A percentile compares a stretch with the other conserved stretches of the same genome.
Evolutionary conservation across 1,284 basidiomycete genomes (phyloP).

Genomic region (Pseudozyma hubeiensis): DNA sequence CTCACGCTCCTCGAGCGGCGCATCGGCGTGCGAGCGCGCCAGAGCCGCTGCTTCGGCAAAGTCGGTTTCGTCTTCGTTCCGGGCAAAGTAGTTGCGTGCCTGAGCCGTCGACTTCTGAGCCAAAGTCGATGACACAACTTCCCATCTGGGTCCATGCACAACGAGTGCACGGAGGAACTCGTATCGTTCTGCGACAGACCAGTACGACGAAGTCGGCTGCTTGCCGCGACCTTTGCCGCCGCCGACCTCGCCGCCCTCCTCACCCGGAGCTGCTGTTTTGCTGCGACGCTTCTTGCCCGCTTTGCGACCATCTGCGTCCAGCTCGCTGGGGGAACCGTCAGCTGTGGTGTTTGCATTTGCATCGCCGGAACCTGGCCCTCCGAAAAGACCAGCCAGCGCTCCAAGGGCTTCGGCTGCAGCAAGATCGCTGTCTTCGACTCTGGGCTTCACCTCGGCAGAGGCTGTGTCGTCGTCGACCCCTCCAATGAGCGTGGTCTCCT

Average conservation of each 20-base stretch:
- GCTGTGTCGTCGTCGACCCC: neutral
- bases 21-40: slow-evolving; percentile 49
- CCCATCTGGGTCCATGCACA: slow-evolving; percentile 80
- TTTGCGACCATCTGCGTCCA: slow-evolving; percentile 28
- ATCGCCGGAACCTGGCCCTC: slow-evolving; percentile 16
- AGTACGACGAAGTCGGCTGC: slow-evolving; percentile 70
- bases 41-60: slow-evolving; percentile 62
- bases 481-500: neutral
- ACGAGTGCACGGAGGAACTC: slow-evolving; percentile 76
- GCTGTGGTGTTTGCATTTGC: neutral
- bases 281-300: slow-evolving; percentile 40
- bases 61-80: slow-evolving; percentile 59
- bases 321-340: slow-evolving; percentile 1
- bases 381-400: slow-evolving; percentile 61
- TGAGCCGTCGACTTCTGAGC: slow-evolving; percentile 83
- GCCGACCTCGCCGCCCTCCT: slow-evolving; percentile 24
- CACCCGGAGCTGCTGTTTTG: slow-evolving; percentile 28
- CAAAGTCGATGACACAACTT: slow-evolving; percentile 79
- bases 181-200: slow-evolving; percentile 73
- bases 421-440: slow-evolving; percentile 64
- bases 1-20: slow-evolving; percentile 47
- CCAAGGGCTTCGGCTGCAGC: slow-evolving; percentile 70
- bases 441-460: slow-evolving; percentile 15
- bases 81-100: slow-evolving; percentile 76
- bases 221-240: slow-evolving; percentile 47